Evolutionary conservation across 2,329 filamentous ascomycete species (phyloP).

Genomic region (Microsporum audouinii): DNA sequence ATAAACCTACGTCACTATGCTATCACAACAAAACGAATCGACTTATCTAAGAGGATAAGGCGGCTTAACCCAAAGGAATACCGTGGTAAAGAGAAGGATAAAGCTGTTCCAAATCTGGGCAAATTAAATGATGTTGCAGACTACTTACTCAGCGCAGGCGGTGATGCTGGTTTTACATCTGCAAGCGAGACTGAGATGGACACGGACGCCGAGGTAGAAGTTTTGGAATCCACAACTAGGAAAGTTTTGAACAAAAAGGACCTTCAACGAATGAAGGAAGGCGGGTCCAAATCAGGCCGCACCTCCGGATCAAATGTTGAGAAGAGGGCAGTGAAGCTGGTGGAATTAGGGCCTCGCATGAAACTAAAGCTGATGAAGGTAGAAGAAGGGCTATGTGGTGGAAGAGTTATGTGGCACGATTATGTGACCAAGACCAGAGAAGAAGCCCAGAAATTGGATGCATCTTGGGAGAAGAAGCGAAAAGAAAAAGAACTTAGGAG

Average conservation of each 20-base stretch:
- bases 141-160: slow-evolving; percentile 60
- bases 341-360: slow-evolving; percentile 87
- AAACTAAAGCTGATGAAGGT: slow-evolving; percentile 84
- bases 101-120: slow-evolving; percentile 71
- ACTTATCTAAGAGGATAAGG: slow-evolving; percentile 71
- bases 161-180: slow-evolving; percentile 67
- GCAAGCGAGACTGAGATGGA: slow-evolving; percentile 89
- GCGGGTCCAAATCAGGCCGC: slow-evolving; percentile 37
- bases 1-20: slow-evolving; percentile 88
- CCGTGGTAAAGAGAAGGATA: slow-evolving; percentile 52
- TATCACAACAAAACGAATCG: slow-evolving; percentile 79
- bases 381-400: slow-evolving; percentile 80
- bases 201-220: slow-evolving; percentile 90
- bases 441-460: slow-evolving; percentile 68
- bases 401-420: slow-evolving; percentile 96
- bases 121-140: slow-evolving; percentile 89
- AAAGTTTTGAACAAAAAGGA: slow-evolving; percentile 44
- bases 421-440: slow-evolving; percentile 73
- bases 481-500: slow-evolving; percentile 73
- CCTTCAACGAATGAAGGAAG: slow-evolving; percentile 35
- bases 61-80: slow-evolving; percentile 78
- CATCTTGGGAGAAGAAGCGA: slow-evolving; percentile 65
- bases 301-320: slow-evolving; percentile 49
- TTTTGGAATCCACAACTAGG: slow-evolving; percentile 48
- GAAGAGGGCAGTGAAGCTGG: slow-evolving; percentile 77